A percentile compares a stretch with the other conserved stretches of the same genome.
phyloP scores from a whole-genome alignment of 495 filamentous ascomycete genomes.

The Annulohypoxylon bovei region DNA sequence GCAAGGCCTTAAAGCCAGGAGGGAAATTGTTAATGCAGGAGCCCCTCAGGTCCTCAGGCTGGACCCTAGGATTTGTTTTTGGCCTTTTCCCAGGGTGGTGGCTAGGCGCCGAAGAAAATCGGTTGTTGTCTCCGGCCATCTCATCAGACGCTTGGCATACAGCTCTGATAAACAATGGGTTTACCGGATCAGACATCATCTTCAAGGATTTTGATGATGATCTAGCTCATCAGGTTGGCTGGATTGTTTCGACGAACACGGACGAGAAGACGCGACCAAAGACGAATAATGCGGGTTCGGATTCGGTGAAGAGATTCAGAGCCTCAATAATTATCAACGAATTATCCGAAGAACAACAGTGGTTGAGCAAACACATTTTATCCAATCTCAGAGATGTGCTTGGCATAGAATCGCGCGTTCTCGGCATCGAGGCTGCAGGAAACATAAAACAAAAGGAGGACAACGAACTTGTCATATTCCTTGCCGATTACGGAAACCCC shows the following conservation, averaged over 20 bases:
- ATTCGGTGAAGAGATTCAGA: too few relatives aligned
- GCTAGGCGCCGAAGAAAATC: constrained; percentile 47
- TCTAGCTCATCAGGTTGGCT: constrained; percentile 46
- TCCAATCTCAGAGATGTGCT: too few relatives aligned
- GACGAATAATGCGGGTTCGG: too few relatives aligned
- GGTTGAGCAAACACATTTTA: too few relatives aligned
- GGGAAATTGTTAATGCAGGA: constrained; percentile 52
- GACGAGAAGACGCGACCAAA: too few relatives aligned
- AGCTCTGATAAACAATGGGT: constrained; percentile 49
- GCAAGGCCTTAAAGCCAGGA: constrained; percentile 48
- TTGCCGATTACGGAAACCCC: too few relatives aligned
- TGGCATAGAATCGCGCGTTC: too few relatives aligned
- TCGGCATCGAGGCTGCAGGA: too few relatives aligned
- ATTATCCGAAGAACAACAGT: too few relatives aligned
- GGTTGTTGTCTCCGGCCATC: constrained; percentile 44
- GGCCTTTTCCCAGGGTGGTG: constrained; percentile 62
- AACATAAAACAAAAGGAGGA: too few relatives aligned
- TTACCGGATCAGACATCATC: constrained; percentile 54
- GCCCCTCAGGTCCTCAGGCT: constrained; percentile 32
- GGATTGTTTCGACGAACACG: constrained; percentile 53
- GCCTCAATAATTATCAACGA: too few relatives aligned
- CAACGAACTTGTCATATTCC: too few relatives aligned
- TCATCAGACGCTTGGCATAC: constrained; percentile 49
- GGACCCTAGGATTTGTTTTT: constrained; percentile 48
- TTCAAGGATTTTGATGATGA: constrained; percentile 21